Evolutionary conservation across 768 basidiomycete genomes (phyloP), one percentile per base, ranked within the genome.

Genomic region (Clathrus columnatus): DNA sequence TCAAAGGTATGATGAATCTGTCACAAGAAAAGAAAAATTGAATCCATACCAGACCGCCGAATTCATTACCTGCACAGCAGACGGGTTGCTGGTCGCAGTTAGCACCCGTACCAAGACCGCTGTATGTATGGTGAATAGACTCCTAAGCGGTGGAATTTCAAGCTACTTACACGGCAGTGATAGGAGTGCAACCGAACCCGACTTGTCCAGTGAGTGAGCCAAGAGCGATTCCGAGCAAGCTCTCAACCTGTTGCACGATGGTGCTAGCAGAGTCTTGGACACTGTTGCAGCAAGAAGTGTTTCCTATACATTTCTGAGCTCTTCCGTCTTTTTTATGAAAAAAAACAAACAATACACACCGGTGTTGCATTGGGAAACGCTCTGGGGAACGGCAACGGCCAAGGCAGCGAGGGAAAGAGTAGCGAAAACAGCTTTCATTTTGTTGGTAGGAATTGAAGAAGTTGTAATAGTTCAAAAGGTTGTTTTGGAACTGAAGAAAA

Each of bases 61-160:
- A 36, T 36, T 36, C 36, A 8, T 11, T 8, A n/a, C n/a, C 36
- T 14, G 36, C 56, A 50, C 61, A 62, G 59, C 61, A 62, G 16
- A 62, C 59, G 21, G 59, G 21, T 46, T 36, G 46, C 2, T 51
- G 45, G 26, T 20, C 18, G 59, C 61, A 62, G 21, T 20, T 4
- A 16, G 56, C 20, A 27, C 61, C 59, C 27, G 56, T 57, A 18
- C 56, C 59, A n/a, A 60, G 57, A 23, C 61, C 61, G 23, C 36
- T 36, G 7, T 36, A 14, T n/a, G 7, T 2, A 36, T 4, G n/a
- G 14, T 14, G 36, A 14, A 14, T 14, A 14, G 2, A 36, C 36
- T 8, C 2, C 2, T 36, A 2, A 14, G n/a, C 4, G 36, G 7
- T n/a, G n/a, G 7, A 36, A 36, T 36, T 4, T 4, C 11, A 2